A percentile compares a stretch with the other conserved stretches of the same genome.
These are phyloP conservation scores for Nicotiana knightiana DNA, from an alignment of 257 asterid species.

Conservation along the genomic window DNA sequence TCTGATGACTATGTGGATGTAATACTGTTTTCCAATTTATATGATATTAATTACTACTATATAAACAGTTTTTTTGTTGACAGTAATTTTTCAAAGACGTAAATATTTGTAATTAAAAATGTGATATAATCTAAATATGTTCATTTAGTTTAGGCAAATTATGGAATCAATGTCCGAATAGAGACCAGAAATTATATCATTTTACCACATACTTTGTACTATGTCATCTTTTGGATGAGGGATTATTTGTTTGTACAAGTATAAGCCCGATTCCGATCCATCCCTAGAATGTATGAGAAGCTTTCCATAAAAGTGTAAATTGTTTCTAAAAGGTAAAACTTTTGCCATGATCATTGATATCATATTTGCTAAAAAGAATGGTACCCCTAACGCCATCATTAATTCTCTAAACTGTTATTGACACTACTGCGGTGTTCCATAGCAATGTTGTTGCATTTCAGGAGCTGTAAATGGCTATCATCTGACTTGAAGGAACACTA, in stretches of 20 bases:
- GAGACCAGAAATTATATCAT: not conserved
- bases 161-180: not conserved
- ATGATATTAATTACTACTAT: not conserved
- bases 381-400: not conserved
- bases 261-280: not conserved
- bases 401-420: conserved; percentile 2
- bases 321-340: not conserved
- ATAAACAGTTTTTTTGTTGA: not conserved
- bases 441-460: conserved; percentile 30
- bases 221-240: not conserved
- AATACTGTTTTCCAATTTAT: not conserved
- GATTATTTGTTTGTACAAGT: not conserved
- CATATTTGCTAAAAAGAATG: not conserved
- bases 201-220: not conserved
- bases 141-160: not conserved
- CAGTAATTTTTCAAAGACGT: not conserved
- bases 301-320: not conserved
- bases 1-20: not conserved
- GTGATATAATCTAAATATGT: not conserved
- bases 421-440: not conserved
- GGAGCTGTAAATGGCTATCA: conserved; percentile 68
- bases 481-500: conserved; percentile 57
- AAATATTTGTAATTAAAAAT: not conserved
- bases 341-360: not conserved
- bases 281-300: not conserved